A percentile compares a stretch with the other conserved stretches of the same genome.
These are phyloP conservation scores for Pseudonitzschia pungens DNA, from an alignment of 108 stramenopile species.

Conservation along the genomic window DNA sequence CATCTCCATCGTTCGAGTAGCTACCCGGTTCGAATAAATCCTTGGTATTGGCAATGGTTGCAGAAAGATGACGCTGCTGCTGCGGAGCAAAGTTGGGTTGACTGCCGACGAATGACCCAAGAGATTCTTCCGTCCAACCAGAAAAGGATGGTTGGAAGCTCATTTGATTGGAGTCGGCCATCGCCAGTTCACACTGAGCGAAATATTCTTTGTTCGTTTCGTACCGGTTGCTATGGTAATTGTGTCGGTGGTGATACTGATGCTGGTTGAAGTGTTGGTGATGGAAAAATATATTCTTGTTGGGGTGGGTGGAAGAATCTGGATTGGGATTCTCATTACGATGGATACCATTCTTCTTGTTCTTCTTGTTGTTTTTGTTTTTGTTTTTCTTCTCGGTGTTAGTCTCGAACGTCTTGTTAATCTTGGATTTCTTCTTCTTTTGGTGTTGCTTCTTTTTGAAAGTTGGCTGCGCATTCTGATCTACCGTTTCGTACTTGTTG, in stretches of 20 bases:
- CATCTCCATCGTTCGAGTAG: neutral
- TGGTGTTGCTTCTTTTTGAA: neutral
- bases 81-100: neutral
- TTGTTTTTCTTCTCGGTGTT: neutral
- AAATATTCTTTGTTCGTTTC: neutral
- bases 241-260: neutral
- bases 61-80: neutral
- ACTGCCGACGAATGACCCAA: neutral
- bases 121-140: neutral
- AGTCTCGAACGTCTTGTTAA: neutral
- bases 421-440: conserved; percentile 1
- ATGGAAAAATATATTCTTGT: neutral
- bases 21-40: neutral
- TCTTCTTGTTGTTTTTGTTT: neutral
- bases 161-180: neutral
- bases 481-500: neutral
- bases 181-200: neutral
- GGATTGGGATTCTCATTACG: neutral
- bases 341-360: neutral
- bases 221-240: neutral
- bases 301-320: neutral
- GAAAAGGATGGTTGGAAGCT: neutral
- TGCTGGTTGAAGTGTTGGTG: neutral
- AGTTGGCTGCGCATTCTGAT: neutral
- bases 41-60: neutral